Percentiles rank a stretch among this genome's conserved stretches.
Evolutionary conservation across 768 basidiomycete genomes (phyloP).

Genomic region (Tylopilus sp.): DNA sequence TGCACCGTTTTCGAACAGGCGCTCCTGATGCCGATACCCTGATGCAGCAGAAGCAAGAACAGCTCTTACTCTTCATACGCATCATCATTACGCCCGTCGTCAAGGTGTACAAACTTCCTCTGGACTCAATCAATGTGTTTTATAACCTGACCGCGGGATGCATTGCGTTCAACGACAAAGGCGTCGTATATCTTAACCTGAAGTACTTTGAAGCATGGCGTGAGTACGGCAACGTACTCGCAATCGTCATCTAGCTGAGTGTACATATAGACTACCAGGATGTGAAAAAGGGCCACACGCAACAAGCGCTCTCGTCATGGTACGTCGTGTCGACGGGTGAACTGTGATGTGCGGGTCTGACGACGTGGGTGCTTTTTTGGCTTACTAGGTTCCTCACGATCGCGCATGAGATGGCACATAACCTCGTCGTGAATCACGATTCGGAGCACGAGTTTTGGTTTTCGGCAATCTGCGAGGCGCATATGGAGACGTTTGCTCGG

Average conservation of each 20-base stretch:
- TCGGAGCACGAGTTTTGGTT: conserved; percentile 1
- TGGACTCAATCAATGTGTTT: background rate
- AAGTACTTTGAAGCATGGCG: background rate
- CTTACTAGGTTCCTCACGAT: background rate
- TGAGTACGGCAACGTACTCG: background rate
- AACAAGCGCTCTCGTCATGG: background rate
- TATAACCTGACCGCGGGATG: background rate
- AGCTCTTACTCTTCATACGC: background rate
- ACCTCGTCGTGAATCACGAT: background rate
- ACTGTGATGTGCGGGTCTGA: too few relatives aligned
- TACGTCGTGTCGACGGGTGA: background rate
- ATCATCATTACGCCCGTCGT: background rate
- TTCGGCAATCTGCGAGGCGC: background rate
- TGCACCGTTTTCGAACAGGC: background rate
- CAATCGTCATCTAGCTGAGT: background rate
- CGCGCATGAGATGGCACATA: background rate
- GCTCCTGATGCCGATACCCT: background rate
- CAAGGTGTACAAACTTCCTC: background rate
- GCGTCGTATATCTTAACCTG: background rate
- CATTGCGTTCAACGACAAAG: background rate
- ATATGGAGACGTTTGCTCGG: background rate
- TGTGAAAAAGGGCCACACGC: background rate
- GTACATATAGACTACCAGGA: background rate
- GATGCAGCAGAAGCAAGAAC: background rate
- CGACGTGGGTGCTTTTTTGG: background rate